A percentile compares a stretch with the other conserved stretches of the same genome.
Conservation (phyloP, 148 eudicot species). For the Vaccinium corymbosum region DNA sequence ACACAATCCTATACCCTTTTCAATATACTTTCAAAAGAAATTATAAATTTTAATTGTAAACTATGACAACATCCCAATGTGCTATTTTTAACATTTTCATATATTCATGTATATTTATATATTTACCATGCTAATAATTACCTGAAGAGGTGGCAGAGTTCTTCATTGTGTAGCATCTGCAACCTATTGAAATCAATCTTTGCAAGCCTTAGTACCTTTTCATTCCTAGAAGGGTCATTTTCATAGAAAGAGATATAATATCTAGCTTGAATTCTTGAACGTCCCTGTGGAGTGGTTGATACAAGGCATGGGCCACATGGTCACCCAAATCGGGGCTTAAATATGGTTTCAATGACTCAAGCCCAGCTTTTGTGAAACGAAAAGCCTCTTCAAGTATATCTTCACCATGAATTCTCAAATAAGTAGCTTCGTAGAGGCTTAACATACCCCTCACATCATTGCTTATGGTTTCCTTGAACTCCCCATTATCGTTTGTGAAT, state of each 20-base stretch:
- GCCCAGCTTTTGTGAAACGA: constrained; percentile 19
- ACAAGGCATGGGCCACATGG: constrained; percentile 21
- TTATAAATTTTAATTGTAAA: too few relatives aligned
- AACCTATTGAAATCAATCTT: constrained; percentile 38
- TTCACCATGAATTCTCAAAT: constrained; percentile 32
- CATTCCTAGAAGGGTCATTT: constrained; percentile 16
- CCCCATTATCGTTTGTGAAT: constrained; percentile 17
- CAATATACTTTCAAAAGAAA: too few relatives aligned
- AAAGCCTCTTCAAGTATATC: constrained; percentile 38
- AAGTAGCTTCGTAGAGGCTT: constrained; percentile 40
- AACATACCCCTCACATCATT: constrained; percentile 25
- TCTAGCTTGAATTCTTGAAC: constrained; percentile 29
- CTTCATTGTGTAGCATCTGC: constrained; percentile 22
- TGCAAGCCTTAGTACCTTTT: constrained; percentile 24
- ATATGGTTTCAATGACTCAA: constrained; percentile 6
- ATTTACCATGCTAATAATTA: neutral
- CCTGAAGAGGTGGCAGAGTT: constrained; percentile 15
- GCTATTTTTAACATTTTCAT: too few relatives aligned
- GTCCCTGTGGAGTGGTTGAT: constrained; percentile 24
- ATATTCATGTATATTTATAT: too few relatives aligned
- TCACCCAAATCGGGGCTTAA: neutral
- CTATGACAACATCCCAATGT: too few relatives aligned
- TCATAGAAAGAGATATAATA: constrained; percentile 33
- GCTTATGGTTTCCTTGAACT: constrained; percentile 22
- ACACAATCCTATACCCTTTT: too few relatives aligned